Evolutionary conservation across 306 rosid species (phyloP).

Genomic region (Abrus pulchellus): DNA sequence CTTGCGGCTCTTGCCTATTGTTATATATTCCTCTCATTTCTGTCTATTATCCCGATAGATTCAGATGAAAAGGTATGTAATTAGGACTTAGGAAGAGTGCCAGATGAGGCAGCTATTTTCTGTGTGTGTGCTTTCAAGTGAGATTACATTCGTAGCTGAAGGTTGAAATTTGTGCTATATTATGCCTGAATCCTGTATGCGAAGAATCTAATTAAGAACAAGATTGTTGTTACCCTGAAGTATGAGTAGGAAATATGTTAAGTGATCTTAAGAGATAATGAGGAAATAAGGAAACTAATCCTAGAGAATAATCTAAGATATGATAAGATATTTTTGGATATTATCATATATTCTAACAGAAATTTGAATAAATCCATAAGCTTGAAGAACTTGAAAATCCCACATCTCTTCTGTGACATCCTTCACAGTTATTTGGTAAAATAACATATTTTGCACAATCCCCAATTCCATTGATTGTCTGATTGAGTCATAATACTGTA

Average conservation of each 20-base stretch:
- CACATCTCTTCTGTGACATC: no score
- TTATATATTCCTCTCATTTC: background rate
- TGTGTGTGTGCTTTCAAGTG: background rate
- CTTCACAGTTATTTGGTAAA: no score
- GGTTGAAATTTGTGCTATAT: constrained; percentile 11
- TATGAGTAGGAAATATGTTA: background rate
- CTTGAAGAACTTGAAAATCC: no score
- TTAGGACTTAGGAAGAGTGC: background rate
- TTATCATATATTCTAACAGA: no score
- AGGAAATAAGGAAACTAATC: no score
- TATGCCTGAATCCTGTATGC: background rate
- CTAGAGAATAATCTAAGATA: no score
- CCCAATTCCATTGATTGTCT: no score
- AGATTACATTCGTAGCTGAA: background rate
- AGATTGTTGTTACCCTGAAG: background rate
- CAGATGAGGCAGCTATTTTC: background rate
- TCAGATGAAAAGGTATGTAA: background rate
- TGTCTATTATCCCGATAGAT: background rate
- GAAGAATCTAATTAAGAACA: background rate
- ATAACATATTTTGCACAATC: no score
- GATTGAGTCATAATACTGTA: no score
- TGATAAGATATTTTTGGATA: no score
- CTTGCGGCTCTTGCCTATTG: background rate
- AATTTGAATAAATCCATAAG: no score
- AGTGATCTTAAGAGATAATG: no score